Percentiles rank a stretch among this genome's conserved stretches.
These are phyloP conservation scores for Phlebiopsis flavidoalba DNA, from an alignment of 768 basidiomycete genomes.

Conservation along the genomic window DNA sequence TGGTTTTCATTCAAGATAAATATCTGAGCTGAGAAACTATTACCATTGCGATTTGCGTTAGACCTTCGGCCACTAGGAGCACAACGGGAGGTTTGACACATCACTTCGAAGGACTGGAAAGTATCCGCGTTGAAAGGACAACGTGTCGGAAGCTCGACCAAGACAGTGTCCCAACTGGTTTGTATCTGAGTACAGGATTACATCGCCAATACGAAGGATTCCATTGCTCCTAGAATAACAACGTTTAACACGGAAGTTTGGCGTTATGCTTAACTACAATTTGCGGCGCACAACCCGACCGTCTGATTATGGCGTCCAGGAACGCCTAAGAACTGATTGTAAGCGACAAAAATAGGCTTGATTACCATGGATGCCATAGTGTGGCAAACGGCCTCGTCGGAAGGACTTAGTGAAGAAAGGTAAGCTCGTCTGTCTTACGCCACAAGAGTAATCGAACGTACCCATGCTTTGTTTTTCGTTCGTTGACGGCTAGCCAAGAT, in stretches of 20 bases:
- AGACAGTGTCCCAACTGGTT: constrained; percentile 15
- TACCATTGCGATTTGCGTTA: too few species aligned
- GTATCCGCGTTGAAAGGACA: constrained; percentile 31
- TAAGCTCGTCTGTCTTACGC: background rate
- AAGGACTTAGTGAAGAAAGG: constrained; percentile 8
- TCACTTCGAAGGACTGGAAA: constrained; percentile 27
- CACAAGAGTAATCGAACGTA: constrained; percentile 3
- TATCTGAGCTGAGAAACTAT: constrained; percentile 28
- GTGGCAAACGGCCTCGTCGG: constrained; percentile 27
- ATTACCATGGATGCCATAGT: constrained; percentile 5
- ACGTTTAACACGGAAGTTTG: background rate
- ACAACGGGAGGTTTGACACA: too few species aligned
- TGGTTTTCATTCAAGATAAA: constrained; percentile 26
- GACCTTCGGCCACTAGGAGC: background rate
- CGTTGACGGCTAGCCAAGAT: constrained; percentile 22
- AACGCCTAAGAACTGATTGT: constrained; percentile 16
- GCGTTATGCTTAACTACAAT: background rate
- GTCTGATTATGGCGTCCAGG: constrained; percentile 20
- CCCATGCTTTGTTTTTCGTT: constrained; percentile 22
- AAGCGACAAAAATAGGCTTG: background rate
- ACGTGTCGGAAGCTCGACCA: background rate
- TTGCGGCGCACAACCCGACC: too few species aligned
- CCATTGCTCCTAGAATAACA: constrained; percentile 20
- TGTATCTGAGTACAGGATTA: constrained; percentile 16
- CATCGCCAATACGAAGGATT: constrained; percentile 26